A percentile compares a stretch with the other conserved stretches of the same genome.
phyloP scores from a whole-genome alignment of 345 rosid genomes.

The Arabis alpina region DNA sequence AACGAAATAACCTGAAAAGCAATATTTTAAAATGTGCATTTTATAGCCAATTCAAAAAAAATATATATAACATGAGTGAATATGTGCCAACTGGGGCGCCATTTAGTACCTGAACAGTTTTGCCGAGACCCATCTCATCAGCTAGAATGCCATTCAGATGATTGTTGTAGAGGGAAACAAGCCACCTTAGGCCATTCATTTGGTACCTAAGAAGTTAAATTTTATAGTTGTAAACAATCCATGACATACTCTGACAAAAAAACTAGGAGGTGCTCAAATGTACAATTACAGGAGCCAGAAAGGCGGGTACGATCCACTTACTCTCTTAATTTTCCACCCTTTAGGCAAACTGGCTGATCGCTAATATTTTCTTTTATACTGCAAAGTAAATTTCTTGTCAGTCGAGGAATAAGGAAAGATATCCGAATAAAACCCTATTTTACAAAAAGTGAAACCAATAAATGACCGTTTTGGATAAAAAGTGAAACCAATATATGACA shows the following conservation, averaged over 20 bases:
- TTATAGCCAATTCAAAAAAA: constrained; percentile 3
- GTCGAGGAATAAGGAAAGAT: constrained; percentile 7
- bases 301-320: constrained; percentile 48
- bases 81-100: neutral
- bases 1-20: constrained; percentile 69
- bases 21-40: neutral
- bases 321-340: constrained; percentile 92
- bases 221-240: constrained; percentile 24
- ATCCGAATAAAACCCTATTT: constrained; percentile 2
- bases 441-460: neutral
- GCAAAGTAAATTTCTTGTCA: constrained; percentile 38
- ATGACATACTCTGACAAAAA: constrained; percentile 9
- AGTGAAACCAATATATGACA: neutral
- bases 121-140: constrained; percentile 99
- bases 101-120: constrained; percentile 83
- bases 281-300: constrained; percentile 2
- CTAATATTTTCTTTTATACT: constrained; percentile 83
- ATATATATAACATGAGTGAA: neutral
- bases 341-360: constrained; percentile 77
- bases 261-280: neutral
- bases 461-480: too few relatives aligned
- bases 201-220: constrained; percentile 69
- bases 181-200: constrained; percentile 93
- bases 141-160: constrained; percentile 93
- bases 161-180: constrained; percentile 86